Base-by-base conservation (phyloP, 1,139 yeast genomes). In the Protomyces macrosporus region DNA sequence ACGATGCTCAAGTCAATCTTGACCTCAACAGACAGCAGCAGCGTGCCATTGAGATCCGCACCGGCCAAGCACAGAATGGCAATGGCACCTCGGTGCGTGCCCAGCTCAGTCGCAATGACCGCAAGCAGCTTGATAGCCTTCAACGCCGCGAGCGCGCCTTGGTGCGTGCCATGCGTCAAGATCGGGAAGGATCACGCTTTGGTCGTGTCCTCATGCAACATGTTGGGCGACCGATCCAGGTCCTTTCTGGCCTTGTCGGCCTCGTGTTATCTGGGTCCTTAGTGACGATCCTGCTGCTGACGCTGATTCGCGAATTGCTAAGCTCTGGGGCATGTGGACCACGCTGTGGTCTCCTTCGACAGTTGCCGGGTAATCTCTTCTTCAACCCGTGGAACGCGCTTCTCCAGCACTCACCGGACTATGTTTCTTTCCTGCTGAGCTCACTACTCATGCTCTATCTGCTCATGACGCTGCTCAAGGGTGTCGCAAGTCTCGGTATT, bases 101-200 rank as follows among this genome's bases (percentile, higher is more conserved):
- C 7, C 65, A 54, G 16, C 67, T 69, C 71, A 64, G 65, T 51
- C 54, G 67, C 9, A 61, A 69, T 32, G 71, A 69, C 59, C 65
- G 69, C 40, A 64, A 68, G 23, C 68, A 67, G 9, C 67, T 69
- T 37, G 70, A 68, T 42, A 42, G 55, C 7, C 53, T 69, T n/a
- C 71, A 69, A 40, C 68, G 71, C 5, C 71, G 69, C 48, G 71
- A 69, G 52, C 65, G 68, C 7, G 69, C 70, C 23, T 62, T 69
- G 35, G 57, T 68, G 3, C 69, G 71, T 14, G 45, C 58, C 9
- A 67, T 66, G 16, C 66, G 70, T 5, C 35, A 67, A 16, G 66
- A 66, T 40, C 58, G 58, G n/a, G 66, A 68, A n/a, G 59, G 52
- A 10, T 42, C 48, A 0, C 16, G 30, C 6, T 5, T 42, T 23